These are phyloP conservation scores for Rhypophila decipiens DNA, from an alignment of 495 filamentous ascomycete genomes.

Conservation along the genomic window DNA sequence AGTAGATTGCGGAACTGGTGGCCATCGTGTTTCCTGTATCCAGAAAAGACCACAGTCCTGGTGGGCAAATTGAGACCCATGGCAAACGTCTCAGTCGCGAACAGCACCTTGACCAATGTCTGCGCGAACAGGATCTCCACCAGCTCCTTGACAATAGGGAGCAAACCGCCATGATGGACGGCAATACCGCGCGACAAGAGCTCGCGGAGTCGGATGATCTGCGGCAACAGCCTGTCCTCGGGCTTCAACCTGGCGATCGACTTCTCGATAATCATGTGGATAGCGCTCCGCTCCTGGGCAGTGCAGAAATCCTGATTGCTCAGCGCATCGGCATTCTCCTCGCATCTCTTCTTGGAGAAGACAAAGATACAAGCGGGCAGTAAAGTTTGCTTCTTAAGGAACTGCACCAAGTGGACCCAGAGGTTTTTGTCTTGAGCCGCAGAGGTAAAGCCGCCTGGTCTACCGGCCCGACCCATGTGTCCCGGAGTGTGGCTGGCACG, in stretches of 20 bases:
- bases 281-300: slow-evolving; percentile 86
- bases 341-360: slow-evolving; percentile 95
- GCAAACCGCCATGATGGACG: slow-evolving; percentile 89
- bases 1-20: slow-evolving; percentile 83
- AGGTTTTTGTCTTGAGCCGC: slow-evolving; percentile 89
- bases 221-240: slow-evolving; percentile 81
- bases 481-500: slow-evolving; percentile 56
- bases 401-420: slow-evolving; percentile 94
- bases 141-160: slow-evolving; percentile 96
- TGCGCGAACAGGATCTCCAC: slow-evolving; percentile 95
- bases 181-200: slow-evolving; percentile 83
- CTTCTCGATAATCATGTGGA: slow-evolving; percentile 96
- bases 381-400: slow-evolving; percentile 77
- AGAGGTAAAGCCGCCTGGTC: slow-evolving; percentile 74
- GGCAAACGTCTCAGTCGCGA: slow-evolving; percentile 96
- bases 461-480: slow-evolving; percentile 81
- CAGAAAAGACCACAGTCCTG: slow-evolving; percentile 94
- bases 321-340: slow-evolving; percentile 92
- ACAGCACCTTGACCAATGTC: slow-evolving; percentile 91
- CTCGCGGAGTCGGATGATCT: slow-evolving; percentile 82
- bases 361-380: slow-evolving; percentile 95
- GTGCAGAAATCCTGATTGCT: slow-evolving; percentile 92
- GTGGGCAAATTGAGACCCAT: slow-evolving; percentile 97
- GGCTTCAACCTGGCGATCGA: slow-evolving; percentile 88
- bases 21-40: slow-evolving; percentile 92